Base-by-base conservation (phyloP, 805 yeast species). In the Monosporozyma unispora region DNA sequence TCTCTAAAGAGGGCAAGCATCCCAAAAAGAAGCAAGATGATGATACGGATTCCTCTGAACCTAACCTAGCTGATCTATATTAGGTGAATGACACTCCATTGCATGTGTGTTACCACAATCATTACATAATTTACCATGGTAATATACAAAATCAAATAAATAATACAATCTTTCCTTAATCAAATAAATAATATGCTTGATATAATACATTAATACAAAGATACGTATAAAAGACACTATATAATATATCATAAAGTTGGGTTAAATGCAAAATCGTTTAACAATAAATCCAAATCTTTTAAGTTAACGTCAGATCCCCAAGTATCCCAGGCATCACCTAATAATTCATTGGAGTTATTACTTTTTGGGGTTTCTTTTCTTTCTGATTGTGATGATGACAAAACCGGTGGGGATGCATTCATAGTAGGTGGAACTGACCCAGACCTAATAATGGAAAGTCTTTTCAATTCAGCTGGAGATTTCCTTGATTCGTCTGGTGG, bases 221-320 rank as follows among this genome's bases (percentile, higher is more conserved):
- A n/a, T n/a, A n/a, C n/a, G n/a, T n/a, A n/a, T n/a, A n/a, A n/a
- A n/a, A n/a, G n/a, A n/a, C n/a, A n/a, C n/a, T n/a, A n/a, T n/a
- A n/a, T n/a, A n/a, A n/a, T n/a, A n/a, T n/a, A 46, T 48, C 47
- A 73, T 74, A 61, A 54, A 12, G 66, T 57, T 4, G 87, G 81
- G 55, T 85, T 87, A 70, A 88, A 88, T 5, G 96, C 96, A 67
- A 87, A 87, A 60, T 87, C 95, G 60, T 85, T 87, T 95, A 88
- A 86, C 50, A 88, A 85, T 45, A 87, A 73, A 55, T 87, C 95
- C 29, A 88, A 89, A 60, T 88, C 95, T 60, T 82, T 84, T 88
- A 75, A 72, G 2, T 71, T 66, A 58, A 68, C 62, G 39, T 71
- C 75, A 18, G 68, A 67, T 12, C 69, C 68, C 74, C 75, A 70